Base-by-base conservation (phyloP, 1,284 basidiomycete genomes). In the Lignosus rhinocerotis region DNA sequence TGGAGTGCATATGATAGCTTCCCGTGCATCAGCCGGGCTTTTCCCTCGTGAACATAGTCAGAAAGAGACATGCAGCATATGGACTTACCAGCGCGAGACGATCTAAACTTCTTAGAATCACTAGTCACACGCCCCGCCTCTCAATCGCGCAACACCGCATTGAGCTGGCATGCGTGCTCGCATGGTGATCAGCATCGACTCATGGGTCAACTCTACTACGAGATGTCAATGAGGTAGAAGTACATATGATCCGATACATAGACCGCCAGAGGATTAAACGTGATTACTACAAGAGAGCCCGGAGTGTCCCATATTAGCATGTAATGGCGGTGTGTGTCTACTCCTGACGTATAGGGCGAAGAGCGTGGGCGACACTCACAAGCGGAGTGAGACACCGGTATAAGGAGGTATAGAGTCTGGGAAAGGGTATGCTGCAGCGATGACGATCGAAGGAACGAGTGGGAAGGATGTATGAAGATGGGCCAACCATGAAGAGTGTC, bases 231-330 rank as follows among this genome's bases (percentile, higher is more conserved):
- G 59, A 49, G 44, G 56, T 64, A 64, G 58, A 56, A 64, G 50
- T 63, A 66, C 63, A 65, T 41, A 58, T 62, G 56, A 62, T 64
- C 63, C 60, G 56, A 58, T 62, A 64, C 60, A 64, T 54, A 53
- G 51, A 45, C 55, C 53, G 56, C 55, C 49, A 43, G 45, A 53
- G 44, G 41, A 63, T 63, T 62, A 61, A 56, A 64, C 51, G 56
- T 46, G 41, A 63, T 59, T 63, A 66, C 59, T 61, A 63, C 59
- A 61, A 51, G 55, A 59, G 58, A 61, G 60, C 60, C 62, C 51
- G 54, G 56, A 36, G 57, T 50, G 53, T 55, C 62, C 54, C 48
- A 56, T 57, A 54, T 39, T 48, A 41, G 53, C 45, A 31, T 52
- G 53, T 53, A 32, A 55, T 46, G 58, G 54, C 61, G 51, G 61